These are phyloP conservation scores for Eimeria necatrix DNA, from an alignment of 169 alveolate genomes.

Conservation along the genomic window DNA sequence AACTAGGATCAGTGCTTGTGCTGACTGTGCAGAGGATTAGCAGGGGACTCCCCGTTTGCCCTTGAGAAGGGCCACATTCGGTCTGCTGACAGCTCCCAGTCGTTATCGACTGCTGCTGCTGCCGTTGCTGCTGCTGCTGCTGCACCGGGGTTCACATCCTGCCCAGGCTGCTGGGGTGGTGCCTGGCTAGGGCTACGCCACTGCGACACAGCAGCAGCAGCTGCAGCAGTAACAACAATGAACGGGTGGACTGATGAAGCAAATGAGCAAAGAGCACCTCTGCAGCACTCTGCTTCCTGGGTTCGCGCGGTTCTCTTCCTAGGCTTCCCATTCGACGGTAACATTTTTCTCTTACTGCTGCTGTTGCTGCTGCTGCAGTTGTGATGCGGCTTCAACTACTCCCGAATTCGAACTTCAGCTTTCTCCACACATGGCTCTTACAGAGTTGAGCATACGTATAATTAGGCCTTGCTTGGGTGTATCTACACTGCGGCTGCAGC, in stretches of 20 bases:
- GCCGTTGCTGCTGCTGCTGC: constrained; percentile 55
- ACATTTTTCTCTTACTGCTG: not conserved
- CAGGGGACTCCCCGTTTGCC: constrained; percentile 35
- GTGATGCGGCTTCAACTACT: not conserved
- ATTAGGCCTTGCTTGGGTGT: not conserved
- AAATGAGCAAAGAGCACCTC: not conserved
- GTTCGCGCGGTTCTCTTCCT: constrained; percentile 4
- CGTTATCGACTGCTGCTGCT: constrained; percentile 11
- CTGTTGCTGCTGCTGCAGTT: constrained; percentile 9
- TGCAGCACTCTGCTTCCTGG: constrained; percentile 5
- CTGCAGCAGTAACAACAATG: not conserved
- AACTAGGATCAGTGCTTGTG: not conserved
- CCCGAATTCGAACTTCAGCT: too few relatives aligned
- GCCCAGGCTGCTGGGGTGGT: constrained; percentile 8
- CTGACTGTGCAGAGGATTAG: not conserved
- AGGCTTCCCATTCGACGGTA: constrained; percentile 31
- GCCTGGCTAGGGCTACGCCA: constrained; percentile 23
- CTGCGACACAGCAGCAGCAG: not conserved
- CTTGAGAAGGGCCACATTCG: not conserved
- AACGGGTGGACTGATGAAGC: not conserved
- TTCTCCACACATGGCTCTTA: too few relatives aligned
- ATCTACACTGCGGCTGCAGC: not conserved
- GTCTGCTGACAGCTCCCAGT: constrained; percentile 27
- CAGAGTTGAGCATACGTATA: too few relatives aligned
- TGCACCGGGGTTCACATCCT: not conserved